Evolutionary conservation across 495 filamentous ascomycete species (phyloP), one percentile per base, ranked within the genome.

Genomic region (Astrocystis sublimbata): DNA sequence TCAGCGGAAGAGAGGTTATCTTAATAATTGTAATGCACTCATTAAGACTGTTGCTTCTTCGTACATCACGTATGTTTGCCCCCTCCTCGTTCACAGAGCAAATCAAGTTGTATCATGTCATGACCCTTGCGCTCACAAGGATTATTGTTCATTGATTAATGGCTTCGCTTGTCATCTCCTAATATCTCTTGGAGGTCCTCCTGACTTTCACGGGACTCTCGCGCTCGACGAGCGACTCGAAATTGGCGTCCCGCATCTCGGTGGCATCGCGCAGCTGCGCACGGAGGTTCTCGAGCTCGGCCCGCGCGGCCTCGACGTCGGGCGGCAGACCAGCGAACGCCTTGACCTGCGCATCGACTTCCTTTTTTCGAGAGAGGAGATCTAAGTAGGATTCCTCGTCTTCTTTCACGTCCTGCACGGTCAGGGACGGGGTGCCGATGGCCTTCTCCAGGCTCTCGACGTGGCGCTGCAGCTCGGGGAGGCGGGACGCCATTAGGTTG

Each of bases 251-350:
- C 46, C 91, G 81, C 62, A 81, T 71, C 63, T 73, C 75, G 43
- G 76, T 86, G 45, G 90, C 72, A 19, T 76, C 72, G 26, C 78
- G 73, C 30, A 93, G 71, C 68, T 92, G 86, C 12, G 68, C 73
- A 50, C 88, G 82, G 60, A 90, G 67, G 41, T 78, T 75, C 66
- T 88, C 88, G 42, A 93, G 81, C 71, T 88, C 85, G 15, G 79
- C 68, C 61, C 86, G 79, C 24, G 91, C 91, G 26, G 82, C 79
- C 51, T 88, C 82, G 28, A 82, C 73, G 64, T 93, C 88, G 13
- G 83, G 84, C 12, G 92, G 89, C 60, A 96, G 69, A 7, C 88
- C 85, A 61, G 86, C 81, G 65, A 89, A 93, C 3, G 74, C 79
- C 28, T 71, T 73, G 8, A 89, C 80, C 66, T 86, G 79, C 0